Conservation (phyloP, 495 filamentous ascomycete species). For the Ramalina peruviana region DNA sequence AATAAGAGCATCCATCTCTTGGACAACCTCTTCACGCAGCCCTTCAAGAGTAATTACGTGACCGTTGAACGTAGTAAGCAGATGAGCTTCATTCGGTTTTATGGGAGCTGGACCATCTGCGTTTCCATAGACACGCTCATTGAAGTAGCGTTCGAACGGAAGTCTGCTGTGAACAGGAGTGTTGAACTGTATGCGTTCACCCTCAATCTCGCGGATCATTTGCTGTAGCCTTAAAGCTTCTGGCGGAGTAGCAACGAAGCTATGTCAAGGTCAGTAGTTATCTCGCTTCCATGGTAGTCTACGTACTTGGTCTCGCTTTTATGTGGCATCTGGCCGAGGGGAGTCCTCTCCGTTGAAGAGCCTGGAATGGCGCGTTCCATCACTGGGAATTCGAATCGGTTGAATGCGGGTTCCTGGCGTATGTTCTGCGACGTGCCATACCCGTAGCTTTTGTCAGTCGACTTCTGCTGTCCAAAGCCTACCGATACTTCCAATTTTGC, state of each 20-base stretch:
- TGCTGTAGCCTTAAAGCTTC: slow-evolving; percentile 2
- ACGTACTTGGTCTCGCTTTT: too few relatives aligned
- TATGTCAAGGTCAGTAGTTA: neutral
- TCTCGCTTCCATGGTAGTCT: too few relatives aligned
- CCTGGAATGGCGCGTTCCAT: too few relatives aligned
- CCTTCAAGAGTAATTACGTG: neutral
- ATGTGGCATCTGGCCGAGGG: too few relatives aligned
- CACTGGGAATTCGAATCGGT: too few relatives aligned
- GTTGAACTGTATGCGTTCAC: neutral
- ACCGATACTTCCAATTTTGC: too few relatives aligned
- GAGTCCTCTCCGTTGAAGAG: too few relatives aligned
- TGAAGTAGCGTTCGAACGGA: slow-evolving; percentile 1
- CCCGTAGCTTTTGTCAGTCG: too few relatives aligned
- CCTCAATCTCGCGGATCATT: slow-evolving; percentile 5
- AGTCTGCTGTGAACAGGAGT: too few relatives aligned
- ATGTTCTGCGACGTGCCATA: too few relatives aligned
- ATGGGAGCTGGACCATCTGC: slow-evolving; percentile 1
- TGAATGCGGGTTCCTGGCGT: too few relatives aligned
- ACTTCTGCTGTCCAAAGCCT: too few relatives aligned
- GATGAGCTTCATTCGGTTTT: neutral
- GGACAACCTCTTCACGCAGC: neutral
- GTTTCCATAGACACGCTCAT: slow-evolving; percentile 5
- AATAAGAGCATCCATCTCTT: slow-evolving; percentile 4
- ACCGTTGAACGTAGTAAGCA: slow-evolving; percentile 1
- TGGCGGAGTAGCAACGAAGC: slow-evolving; percentile 1